Percentiles rank a stretch among this genome's conserved stretches.
Conservation (phyloP, 345 rosid species). For the Brassica cretica region DNA sequence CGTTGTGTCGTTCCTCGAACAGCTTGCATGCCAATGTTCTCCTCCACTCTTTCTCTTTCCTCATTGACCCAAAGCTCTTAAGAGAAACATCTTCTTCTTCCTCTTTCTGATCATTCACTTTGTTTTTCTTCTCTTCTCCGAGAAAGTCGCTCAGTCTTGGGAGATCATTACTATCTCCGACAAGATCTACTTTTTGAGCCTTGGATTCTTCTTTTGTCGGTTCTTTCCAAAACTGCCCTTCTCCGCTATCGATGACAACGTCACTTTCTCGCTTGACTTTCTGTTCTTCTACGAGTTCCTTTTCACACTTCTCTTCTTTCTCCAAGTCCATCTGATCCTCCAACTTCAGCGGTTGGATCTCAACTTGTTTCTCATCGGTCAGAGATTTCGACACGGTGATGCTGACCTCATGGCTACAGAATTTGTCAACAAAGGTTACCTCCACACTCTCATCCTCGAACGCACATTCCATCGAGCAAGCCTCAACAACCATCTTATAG, state of each 20-base stretch:
- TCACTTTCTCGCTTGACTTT: slow-evolving; percentile 49
- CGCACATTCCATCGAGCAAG: slow-evolving; percentile 38
- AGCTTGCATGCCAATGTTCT: slow-evolving; percentile 95
- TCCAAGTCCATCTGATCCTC: slow-evolving; percentile 16
- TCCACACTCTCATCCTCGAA: slow-evolving; percentile 33
- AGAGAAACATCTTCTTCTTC: slow-evolving; percentile 37
- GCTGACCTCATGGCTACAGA: slow-evolving; percentile 42
- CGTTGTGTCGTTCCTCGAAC: slow-evolving; percentile 78
- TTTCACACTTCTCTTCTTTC: slow-evolving; percentile 44
- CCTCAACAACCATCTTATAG: slow-evolving; percentile 64
- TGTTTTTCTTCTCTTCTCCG: slow-evolving; percentile 27
- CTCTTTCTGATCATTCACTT: slow-evolving; percentile 6
- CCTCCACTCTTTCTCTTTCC: slow-evolving; percentile 89
- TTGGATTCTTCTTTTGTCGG: slow-evolving; percentile 56
- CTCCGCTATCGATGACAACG: slow-evolving; percentile 50
- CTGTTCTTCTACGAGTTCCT: slow-evolving; percentile 48
- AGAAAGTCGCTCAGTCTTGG: slow-evolving; percentile 31
- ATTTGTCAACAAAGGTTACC: slow-evolving; percentile 36
- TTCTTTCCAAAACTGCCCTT: slow-evolving; percentile 29
- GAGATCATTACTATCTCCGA: slow-evolving; percentile 33
- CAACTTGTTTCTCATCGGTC: slow-evolving; percentile 4
- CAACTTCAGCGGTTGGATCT: slow-evolving; percentile 33
- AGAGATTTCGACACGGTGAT: slow-evolving; percentile 8
- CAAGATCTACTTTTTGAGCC: slow-evolving; percentile 34
- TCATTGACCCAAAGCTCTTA: slow-evolving; percentile 76